Conservation (phyloP, 139 green algal genomes). For the Astrephomene gubernaculifera region DNA sequence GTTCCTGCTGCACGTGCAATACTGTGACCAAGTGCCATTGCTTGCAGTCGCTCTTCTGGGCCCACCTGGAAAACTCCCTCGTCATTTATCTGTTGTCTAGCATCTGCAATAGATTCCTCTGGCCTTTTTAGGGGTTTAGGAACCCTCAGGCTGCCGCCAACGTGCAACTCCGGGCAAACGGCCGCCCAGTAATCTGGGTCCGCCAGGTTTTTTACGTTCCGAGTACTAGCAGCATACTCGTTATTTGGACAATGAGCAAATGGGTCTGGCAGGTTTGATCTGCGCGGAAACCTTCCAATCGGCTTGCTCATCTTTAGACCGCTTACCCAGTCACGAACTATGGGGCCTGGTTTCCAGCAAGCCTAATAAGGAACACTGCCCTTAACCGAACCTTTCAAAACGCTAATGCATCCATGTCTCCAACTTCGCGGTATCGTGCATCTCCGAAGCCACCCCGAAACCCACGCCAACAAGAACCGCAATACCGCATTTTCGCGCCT, state of each 20-base stretch:
- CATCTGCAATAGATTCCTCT: not conserved
- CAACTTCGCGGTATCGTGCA: too few relatives aligned
- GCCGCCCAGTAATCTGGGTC: slow-evolving; percentile 43
- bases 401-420: too few relatives aligned
- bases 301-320: not conserved
- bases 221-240: not conserved
- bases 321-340: too few relatives aligned
- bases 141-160: not conserved
- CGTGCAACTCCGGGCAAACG: slow-evolving; percentile 52
- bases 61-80: slow-evolving; percentile 52
- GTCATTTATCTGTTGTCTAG: slow-evolving; percentile 30
- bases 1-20: too few relatives aligned
- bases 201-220: not conserved
- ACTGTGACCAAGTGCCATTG: too few relatives aligned
- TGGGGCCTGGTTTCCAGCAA: too few relatives aligned
- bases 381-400: too few relatives aligned
- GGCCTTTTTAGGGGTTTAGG: slow-evolving; percentile 9
- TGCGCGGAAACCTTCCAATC: not conserved
- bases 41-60: not conserved
- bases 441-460: too few relatives aligned
- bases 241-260: not conserved
- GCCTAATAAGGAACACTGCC: too few relatives aligned
- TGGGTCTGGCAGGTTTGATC: slow-evolving; percentile 16
- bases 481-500: too few relatives aligned
- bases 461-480: too few relatives aligned